phyloP scores from a whole-genome alignment of 208 protist genomes.

The Tritrichomonas foetus region DNA sequence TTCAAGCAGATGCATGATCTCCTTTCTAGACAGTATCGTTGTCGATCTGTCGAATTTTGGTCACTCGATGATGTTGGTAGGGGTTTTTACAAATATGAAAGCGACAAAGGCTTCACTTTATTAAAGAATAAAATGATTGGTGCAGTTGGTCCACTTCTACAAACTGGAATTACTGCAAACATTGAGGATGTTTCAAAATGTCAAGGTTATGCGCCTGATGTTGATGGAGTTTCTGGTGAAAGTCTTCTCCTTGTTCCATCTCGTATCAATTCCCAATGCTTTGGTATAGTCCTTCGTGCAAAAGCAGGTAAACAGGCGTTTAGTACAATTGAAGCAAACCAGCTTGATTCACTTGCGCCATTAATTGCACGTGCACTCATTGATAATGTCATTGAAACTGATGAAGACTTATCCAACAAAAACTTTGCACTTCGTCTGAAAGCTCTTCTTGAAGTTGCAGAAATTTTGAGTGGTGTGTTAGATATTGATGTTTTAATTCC shows the following conservation, averaged over 20 bases:
- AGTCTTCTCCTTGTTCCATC: too few species aligned
- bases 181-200: too few species aligned
- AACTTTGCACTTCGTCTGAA: not conserved
- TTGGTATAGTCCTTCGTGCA: not conserved
- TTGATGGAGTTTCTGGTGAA: too few species aligned
- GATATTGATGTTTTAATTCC: conserved; percentile 5
- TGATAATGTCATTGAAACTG: not conserved
- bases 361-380: not conserved
- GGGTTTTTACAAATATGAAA: not conserved
- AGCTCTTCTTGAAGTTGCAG: conserved; percentile 16
- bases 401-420: not conserved
- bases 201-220: too few species aligned
- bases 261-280: not conserved
- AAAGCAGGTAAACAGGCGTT: not conserved
- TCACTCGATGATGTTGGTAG: not conserved
- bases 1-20: not conserved
- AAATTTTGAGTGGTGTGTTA: not conserved
- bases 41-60: not conserved
- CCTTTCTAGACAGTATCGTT: not conserved
- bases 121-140: not conserved
- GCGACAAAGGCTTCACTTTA: not conserved
- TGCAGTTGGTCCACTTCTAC: not conserved
- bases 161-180: too few species aligned
- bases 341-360: not conserved
- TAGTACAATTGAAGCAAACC: not conserved